These are phyloP conservation scores for Penicillium verhagenii DNA, from an alignment of 495 filamentous ascomycete species.

Conservation along the genomic window DNA sequence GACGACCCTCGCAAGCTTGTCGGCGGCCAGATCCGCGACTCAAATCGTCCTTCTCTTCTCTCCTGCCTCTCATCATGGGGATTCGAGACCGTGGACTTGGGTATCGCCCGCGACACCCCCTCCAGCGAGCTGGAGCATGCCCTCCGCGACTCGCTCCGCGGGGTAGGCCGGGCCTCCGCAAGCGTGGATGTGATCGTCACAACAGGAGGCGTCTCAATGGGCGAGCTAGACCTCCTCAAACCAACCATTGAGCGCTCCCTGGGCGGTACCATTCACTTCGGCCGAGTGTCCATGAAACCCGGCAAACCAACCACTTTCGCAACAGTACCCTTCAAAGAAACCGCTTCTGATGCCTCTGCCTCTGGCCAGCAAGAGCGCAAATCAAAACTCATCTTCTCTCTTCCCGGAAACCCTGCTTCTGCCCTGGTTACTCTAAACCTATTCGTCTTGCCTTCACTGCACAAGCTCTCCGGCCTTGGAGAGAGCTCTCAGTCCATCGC, in stretches of 20 bases:
- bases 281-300: constrained; percentile 95
- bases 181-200: constrained; percentile 82
- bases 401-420: constrained; percentile 92
- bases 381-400: constrained; percentile 76
- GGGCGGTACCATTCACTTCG: constrained; percentile 94
- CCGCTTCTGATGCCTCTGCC: constrained; percentile 13
- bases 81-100: constrained; percentile 79
- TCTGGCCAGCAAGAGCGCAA: constrained; percentile 51
- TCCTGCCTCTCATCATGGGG: constrained; percentile 73
- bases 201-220: constrained; percentile 96
- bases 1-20: constrained; percentile 59
- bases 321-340: constrained; percentile 64
- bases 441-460: constrained; percentile 87
- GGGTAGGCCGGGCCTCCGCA: constrained; percentile 31
- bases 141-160: constrained; percentile 69
- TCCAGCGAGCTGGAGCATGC: constrained; percentile 72
- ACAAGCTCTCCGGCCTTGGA: constrained; percentile 56
- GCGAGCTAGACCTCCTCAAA: constrained; percentile 95
- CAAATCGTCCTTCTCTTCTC: constrained; percentile 82
- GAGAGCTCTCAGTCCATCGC: constrained; percentile 27
- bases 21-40: constrained; percentile 87
- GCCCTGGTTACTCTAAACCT: constrained; percentile 91
- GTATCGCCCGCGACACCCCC: constrained; percentile 76
- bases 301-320: constrained; percentile 98
- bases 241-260: constrained; percentile 90